phyloP scores from a whole-genome alignment of 1,139 yeast genomes.

The Lodderomyces theae region DNA sequence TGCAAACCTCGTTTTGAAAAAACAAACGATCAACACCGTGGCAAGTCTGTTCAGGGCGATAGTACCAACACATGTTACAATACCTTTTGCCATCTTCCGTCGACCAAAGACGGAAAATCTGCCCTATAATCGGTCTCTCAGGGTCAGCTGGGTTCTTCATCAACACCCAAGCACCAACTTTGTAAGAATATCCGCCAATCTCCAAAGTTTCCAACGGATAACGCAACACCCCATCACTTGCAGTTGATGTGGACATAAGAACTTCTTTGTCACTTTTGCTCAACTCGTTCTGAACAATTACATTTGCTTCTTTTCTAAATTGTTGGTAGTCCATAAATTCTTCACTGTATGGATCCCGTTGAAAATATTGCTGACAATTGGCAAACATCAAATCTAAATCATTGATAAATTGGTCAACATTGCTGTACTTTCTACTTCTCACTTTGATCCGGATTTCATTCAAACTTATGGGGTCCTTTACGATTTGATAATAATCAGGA shows the following conservation, averaged over 20 bases:
- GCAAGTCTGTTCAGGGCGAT: conserved; percentile 95
- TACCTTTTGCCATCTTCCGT: conserved; percentile 80
- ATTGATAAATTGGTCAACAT: conserved; percentile 69
- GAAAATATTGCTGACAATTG: conserved; percentile 65
- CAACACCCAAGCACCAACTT: conserved; percentile 94
- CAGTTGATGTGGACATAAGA: conserved; percentile 63
- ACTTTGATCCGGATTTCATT: conserved; percentile 81
- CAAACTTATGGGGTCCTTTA: conserved; percentile 72
- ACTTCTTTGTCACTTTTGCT: conserved; percentile 80
- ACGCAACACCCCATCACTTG: conserved; percentile 55
- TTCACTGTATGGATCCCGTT: conserved; percentile 55
- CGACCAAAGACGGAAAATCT: conserved; percentile 89
- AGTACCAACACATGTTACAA: conserved; percentile 96
- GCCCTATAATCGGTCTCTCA: conserved; percentile 88
- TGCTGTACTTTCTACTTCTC: conserved; percentile 77
- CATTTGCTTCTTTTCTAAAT: conserved; percentile 60
- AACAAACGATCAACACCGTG: conserved; percentile 87
- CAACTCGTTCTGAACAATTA: conserved; percentile 66
- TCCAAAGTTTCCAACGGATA: conserved; percentile 76
- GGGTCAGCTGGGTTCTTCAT: conserved; percentile 84
- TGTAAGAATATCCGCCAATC: conserved; percentile 68
- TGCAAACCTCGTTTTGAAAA: conserved; percentile 91
- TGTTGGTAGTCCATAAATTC: conserved; percentile 45
- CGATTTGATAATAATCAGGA: conserved; percentile 65
- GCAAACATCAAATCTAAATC: conserved; percentile 76